Evolutionary conservation across 2,329 filamentous ascomycete genomes (phyloP), one percentile per base, ranked within the genome.

Genomic region (Aspergillus quadricinctus): DNA sequence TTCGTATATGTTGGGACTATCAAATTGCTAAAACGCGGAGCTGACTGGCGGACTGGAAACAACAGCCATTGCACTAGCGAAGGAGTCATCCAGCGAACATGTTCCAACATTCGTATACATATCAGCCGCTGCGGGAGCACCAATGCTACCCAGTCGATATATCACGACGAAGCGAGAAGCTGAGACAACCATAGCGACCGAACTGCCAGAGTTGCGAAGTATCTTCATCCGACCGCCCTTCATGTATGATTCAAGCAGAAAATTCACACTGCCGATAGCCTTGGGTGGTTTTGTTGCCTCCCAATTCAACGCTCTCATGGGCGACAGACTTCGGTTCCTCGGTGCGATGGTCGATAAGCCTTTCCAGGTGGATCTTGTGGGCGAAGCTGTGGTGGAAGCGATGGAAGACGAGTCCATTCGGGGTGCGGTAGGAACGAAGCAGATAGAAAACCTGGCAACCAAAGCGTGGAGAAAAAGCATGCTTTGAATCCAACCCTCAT

Each of bases 111-210:
- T 96, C 71, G 85, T 88, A 57, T 97, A 91, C 78, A 88, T 99
- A 59, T 96, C 92, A 37, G 94, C 94, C 2, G 89, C 91, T 0
- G 90, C 82, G 1, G 93, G 91, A 3, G 90, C 92, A 1, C 92
- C 93, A 0, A 82, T 96, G 35, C 80, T 99, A 58, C 94, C 94
- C 0, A 76, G 80, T 8, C 82, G 94, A 65, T 99, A 99, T 75
- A 90, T 99, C 66, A 84, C 81, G 40, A 97, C 93, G 14, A 99
- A 99, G 77, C 81, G 94, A 61, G 90, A 96, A 71, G 94, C 94
- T 7, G 94, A 99, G 76, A 82, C 80, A 56, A 82, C 85, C 27
- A 90, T 97, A 65, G 77, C 86, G 31, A 82, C 80, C 54, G 83
- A 84, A 61, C 92, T 96, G 65, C 88, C 89, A 0, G 72, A 79